These are phyloP conservation scores for Candida glaebosa DNA, from an alignment of 805 yeast genomes.

Conservation along the genomic window DNA sequence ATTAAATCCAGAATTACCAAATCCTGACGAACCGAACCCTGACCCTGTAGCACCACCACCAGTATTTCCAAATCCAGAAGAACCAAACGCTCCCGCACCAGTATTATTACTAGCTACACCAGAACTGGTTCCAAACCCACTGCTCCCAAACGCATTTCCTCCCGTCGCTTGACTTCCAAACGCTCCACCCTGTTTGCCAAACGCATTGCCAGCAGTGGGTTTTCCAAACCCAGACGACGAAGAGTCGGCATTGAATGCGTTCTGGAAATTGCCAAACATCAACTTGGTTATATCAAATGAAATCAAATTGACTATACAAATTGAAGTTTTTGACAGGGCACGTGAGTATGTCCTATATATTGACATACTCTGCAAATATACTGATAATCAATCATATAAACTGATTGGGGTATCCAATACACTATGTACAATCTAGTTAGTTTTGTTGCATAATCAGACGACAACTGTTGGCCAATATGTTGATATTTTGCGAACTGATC, in stretches of 20 bases:
- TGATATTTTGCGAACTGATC: conserved; percentile 40
- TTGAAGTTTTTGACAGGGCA: no score
- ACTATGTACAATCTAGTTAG: background rate
- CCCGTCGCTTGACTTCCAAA: conserved; percentile 13
- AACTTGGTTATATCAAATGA: background rate
- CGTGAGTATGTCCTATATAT: no score
- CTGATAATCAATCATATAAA: no score
- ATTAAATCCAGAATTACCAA: conserved; percentile 14
- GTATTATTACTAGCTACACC: conserved; percentile 6
- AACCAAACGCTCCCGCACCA: conserved; percentile 10
- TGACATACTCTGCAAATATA: no score
- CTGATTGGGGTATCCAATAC: no score
- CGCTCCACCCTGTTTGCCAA: conserved; percentile 9
- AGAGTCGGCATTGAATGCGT: background rate
- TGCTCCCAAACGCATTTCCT: conserved; percentile 11
- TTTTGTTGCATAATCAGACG: conserved; percentile 7
- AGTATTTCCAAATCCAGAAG: conserved; percentile 6
- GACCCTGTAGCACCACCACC: conserved; percentile 15
- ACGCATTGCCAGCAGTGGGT: conserved; percentile 5
- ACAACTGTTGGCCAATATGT: conserved; percentile 26
- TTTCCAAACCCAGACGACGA: conserved; percentile 3
- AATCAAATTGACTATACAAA: no score
- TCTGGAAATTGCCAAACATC: conserved; percentile 4
- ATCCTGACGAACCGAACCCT: conserved; percentile 15
- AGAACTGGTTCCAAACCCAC: conserved; percentile 6